Percentiles rank a stretch among this genome's conserved stretches.
These are phyloP conservation scores for Chlorella sp. DNA, from an alignment of 139 green algal species.

Conservation along the genomic window DNA sequence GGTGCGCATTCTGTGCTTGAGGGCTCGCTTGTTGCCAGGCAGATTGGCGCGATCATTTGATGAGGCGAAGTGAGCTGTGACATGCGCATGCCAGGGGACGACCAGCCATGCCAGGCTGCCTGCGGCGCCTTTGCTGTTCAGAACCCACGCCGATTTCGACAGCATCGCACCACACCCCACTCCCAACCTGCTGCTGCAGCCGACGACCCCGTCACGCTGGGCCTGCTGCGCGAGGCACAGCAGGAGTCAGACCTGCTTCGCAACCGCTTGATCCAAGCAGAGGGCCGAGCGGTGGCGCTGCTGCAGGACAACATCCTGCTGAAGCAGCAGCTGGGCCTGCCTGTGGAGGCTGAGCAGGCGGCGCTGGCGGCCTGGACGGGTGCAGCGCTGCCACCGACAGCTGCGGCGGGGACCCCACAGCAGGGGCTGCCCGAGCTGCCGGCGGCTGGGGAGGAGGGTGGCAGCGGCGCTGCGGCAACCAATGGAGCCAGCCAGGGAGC, in stretches of 20 bases:
- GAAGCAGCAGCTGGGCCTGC: slow-evolving; percentile 33
- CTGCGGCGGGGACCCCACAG: too few species aligned
- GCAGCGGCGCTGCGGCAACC: neutral
- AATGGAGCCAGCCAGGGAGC: too few species aligned
- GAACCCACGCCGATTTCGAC: too few species aligned
- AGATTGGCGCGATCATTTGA: too few species aligned
- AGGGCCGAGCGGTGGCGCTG: neutral
- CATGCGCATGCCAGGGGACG: too few species aligned
- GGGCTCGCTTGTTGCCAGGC: neutral
- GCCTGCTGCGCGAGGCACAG: slow-evolving; percentile 25
- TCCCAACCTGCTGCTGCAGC: neutral
- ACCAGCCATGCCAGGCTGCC: too few species aligned
- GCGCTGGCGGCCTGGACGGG: slow-evolving; percentile 16
- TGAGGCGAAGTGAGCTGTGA: too few species aligned
- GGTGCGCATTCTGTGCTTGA: neutral
- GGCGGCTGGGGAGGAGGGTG: neutral
- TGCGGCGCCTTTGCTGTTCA: too few species aligned
- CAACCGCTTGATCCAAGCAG: neutral
- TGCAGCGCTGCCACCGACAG: neutral
- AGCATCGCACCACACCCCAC: too few species aligned
- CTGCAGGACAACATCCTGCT: slow-evolving; percentile 12
- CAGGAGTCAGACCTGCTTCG: slow-evolving; percentile 19
- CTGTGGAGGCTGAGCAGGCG: slow-evolving; percentile 15
- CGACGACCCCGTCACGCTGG: slow-evolving; percentile 16
- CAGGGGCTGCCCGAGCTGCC: neutral